phyloP scores from a whole-genome alignment of 345 rosid species.

The Salix arbutifolia region DNA sequence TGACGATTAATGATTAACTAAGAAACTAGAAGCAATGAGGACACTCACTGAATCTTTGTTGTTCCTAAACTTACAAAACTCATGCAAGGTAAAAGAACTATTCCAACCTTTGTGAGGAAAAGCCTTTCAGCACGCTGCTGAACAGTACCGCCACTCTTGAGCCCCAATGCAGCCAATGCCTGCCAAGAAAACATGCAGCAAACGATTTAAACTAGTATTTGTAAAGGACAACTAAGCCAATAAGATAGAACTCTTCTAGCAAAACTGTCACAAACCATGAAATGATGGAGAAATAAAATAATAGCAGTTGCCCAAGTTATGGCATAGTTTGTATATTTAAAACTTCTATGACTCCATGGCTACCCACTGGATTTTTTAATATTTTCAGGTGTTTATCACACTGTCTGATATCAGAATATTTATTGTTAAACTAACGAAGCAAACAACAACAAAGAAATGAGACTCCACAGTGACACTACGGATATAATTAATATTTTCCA shows the following conservation, averaged over 20 bases:
- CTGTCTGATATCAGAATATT: neutral
- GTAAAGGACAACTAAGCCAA: neutral
- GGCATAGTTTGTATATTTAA: neutral
- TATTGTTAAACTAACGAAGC: neutral
- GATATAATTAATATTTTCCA: neutral
- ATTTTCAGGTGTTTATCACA: neutral
- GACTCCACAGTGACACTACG: neutral
- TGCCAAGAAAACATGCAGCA: slow-evolving; percentile 20
- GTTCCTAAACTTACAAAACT: neutral
- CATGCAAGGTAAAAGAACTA: neutral
- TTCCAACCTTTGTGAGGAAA: slow-evolving; percentile 74
- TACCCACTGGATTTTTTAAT: neutral
- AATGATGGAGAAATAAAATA: neutral
- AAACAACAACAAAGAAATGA: neutral
- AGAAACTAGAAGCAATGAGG: neutral
- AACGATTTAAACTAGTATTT: neutral
- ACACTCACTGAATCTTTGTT: neutral
- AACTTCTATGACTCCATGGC: neutral
- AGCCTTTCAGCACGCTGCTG: slow-evolving; percentile 96
- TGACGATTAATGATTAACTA: neutral
- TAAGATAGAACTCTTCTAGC: neutral
- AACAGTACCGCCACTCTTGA: slow-evolving; percentile 85
- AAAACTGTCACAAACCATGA: neutral
- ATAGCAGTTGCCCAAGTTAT: neutral
- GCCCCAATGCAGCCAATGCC: slow-evolving; percentile 85